Base-by-base conservation (phyloP, 495 filamentous ascomycete genomes). In the Usnea hakonensis region DNA sequence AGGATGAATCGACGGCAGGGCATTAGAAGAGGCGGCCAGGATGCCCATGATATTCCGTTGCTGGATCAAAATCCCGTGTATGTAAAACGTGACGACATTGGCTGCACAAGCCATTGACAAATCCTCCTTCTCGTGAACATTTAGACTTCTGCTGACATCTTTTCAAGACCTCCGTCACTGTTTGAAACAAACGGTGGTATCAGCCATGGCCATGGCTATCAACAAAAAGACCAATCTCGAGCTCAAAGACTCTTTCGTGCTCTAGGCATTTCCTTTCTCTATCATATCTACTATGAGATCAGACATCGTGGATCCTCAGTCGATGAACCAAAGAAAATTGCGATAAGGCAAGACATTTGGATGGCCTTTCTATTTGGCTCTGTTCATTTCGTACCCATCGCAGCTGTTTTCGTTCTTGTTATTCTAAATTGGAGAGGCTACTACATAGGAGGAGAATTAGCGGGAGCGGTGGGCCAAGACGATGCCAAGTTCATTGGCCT, bases 381-480 rank as follows among this genome's bases (percentile, higher is more conserved):
- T 28, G 55, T 62, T 10, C 60, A 62, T 46, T 43, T 56, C 35
- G 23, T 62, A 40, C 50, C 60, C 21, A 36, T 62, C 28, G 33
- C 48, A n/a, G 60, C 53, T n/a, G 50, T 50, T 33, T 16, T 43
- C 43, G 40, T 54, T 11, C 35, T 56, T 3, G 28, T 57, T 33
- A 32, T 55, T 48, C 23, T 65, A 28, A 65, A 65, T 30, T 58
- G 52, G 58, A 33, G 14, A 57, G 58, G 63, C 3, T 56, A 61
- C n/a, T 65, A 62, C 32, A 57, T 65, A 6, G 63, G 63, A 40
- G 58, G 52, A n/a, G 60, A 62, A 35, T 26, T 62, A 37, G 50
- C 36, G 23, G 60, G 60, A 14, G 11, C 14, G 2, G 5, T 3
- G 2, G 26, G 37, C 21, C 17, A 53, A n/a, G 60, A 62, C 30